Evolutionary conservation across 768 basidiomycete genomes (phyloP), one percentile per base, ranked within the genome.

Genomic region (Tricholoma terreum): DNA sequence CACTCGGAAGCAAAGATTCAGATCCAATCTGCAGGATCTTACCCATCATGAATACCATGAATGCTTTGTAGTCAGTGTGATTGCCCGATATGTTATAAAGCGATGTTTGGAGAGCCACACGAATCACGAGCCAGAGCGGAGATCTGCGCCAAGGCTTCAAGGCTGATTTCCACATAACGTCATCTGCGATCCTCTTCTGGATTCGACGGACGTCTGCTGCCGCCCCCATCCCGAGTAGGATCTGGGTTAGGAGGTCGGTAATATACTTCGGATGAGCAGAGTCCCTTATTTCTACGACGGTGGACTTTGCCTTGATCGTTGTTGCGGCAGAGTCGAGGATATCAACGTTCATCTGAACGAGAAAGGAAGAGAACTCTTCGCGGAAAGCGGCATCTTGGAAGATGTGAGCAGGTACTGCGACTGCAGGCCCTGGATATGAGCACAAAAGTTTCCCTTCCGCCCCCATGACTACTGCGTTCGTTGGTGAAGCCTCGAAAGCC

Each of bases 81-180:
- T 21, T 38, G 4, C 24, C 46, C 6, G 61, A 54, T 15, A 31
- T 21, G 43, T 43, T 62, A 61, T 35, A 57, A 24, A 74, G 63
- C 0, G 74, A 70, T 0, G 71, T 77, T 61, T 81, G 80, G 22
- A 80, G 59, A 1, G 72, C 70, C 4, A 84, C 77, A 7, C 81
- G 77, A 33, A 80, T 64, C 11, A 80, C 62, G 4, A 82, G 74
- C 81, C 82, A 84, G 10, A 80, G 67, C 0, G 79, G 67, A 6
- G 80, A 79, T 21, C 82, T 71, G 24, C 83, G 68, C 82, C 82
- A 84, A 12, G 70, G 83, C 54, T 71, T 66, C 30, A 60, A 51
- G 2, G 75, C 67, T 19, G 68, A 56, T 4, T 69, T 38, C 76
- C 79, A 79, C 21, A 78, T 67, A 2, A 81, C 75, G 21, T 83